A percentile compares a stretch with the other conserved stretches of the same genome.
Evolutionary conservation across 2,329 filamentous ascomycete genomes (phyloP).

Genomic region (Arthroderma sp.): DNA sequence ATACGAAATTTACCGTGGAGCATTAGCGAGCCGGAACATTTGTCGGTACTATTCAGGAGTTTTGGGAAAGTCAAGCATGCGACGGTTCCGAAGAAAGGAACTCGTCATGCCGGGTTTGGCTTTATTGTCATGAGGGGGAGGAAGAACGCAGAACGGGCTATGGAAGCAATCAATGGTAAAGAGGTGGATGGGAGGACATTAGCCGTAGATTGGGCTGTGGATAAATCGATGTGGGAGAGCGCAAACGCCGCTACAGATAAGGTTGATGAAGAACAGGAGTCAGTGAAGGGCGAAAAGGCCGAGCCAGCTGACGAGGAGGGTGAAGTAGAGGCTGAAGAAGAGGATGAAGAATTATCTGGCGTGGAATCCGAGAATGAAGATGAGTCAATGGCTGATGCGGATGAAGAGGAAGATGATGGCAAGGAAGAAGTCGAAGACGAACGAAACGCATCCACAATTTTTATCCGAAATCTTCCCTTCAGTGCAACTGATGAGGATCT

Average conservation of each 20-base stretch:
- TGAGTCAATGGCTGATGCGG: constrained; percentile 30
- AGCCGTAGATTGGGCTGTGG: constrained; percentile 94
- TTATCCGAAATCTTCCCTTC: constrained; percentile 90
- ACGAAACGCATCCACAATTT: constrained; percentile 61
- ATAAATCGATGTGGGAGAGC: constrained; percentile 73
- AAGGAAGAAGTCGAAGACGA: constrained; percentile 36
- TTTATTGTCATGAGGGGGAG: constrained; percentile 79
- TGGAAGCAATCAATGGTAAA: constrained; percentile 77
- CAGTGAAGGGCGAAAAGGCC: constrained; percentile 19
- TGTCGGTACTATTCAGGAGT: constrained; percentile 65
- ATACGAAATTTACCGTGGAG: constrained; percentile 94
- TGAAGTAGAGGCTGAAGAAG: constrained; percentile 45
- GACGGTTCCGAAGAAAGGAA: constrained; percentile 65
- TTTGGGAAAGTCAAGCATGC: constrained; percentile 86
- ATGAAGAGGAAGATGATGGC: constrained; percentile 27
- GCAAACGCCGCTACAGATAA: constrained; percentile 38
- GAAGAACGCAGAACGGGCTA: constrained; percentile 82
- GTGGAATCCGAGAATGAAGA: constrained; percentile 31
- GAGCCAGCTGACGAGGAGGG: constrained; percentile 21
- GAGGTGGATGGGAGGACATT: constrained; percentile 74
- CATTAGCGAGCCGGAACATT: constrained; percentile 71
- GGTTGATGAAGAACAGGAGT: constrained; percentile 13
- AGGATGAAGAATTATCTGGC: constrained; percentile 32
- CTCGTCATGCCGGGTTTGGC: constrained; percentile 68
- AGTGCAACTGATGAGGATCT: constrained; percentile 70